Evolutionary conservation across 768 basidiomycete species (phyloP).

Genomic region (Psilocybe cubensis): DNA sequence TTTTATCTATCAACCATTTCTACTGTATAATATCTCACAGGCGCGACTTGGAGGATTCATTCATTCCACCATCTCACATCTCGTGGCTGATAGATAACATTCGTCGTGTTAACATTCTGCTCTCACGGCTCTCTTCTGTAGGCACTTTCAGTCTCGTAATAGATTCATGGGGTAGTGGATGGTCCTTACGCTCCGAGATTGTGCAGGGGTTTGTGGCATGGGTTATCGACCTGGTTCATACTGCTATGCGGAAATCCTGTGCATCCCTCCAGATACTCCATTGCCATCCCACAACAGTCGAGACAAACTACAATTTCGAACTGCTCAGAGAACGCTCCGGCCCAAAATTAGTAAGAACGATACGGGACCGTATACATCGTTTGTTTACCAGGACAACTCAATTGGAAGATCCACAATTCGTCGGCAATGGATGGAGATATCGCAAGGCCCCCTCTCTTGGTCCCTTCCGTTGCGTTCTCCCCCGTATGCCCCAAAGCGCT

Average conservation of each 20-base stretch:
- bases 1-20: conserved; percentile 10
- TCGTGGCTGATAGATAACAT: conserved; percentile 13
- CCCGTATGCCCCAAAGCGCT: background rate
- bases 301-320: background rate
- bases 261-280: background rate
- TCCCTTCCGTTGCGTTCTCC: background rate
- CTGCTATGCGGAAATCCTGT: conserved; percentile 1
- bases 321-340: background rate
- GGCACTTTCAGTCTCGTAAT: conserved; percentile 12
- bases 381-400: background rate
- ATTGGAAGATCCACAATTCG: background rate
- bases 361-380: background rate
- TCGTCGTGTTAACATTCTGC: conserved; percentile 10
- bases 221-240: background rate
- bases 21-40: conserved; percentile 12
- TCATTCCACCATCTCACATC: conserved; percentile 13
- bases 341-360: background rate
- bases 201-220: background rate
- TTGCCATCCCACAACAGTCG: background rate
- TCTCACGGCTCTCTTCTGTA: conserved; percentile 13
- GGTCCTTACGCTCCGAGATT: background rate
- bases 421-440: conserved; percentile 14
- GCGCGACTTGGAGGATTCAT: conserved; percentile 4
- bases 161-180: conserved; percentile 3
- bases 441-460: conserved; percentile 1